Evolutionary conservation across 2,329 filamentous ascomycete genomes (phyloP).

Genomic region (Tolypocladium tundrense): DNA sequence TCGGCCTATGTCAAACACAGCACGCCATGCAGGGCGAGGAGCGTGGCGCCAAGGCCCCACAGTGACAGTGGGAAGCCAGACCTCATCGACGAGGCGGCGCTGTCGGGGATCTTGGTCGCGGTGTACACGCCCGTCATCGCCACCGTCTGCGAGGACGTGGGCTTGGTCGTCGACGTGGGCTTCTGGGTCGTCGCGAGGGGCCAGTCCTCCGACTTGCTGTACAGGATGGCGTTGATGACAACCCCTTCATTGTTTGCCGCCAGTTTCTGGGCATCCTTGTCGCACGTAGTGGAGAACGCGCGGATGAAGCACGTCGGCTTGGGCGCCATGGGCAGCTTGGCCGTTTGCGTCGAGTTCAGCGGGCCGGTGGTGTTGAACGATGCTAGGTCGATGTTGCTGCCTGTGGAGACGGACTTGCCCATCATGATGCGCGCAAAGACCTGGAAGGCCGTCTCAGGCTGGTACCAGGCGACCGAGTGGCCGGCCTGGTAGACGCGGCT

Average conservation of each 20-base stretch:
- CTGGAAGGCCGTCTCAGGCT: constrained; percentile 48
- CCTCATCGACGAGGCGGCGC: background rate
- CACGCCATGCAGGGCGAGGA: background rate
- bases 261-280: constrained; percentile 37
- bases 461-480: constrained; percentile 51
- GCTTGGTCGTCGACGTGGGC: constrained; percentile 10
- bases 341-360: constrained; percentile 44
- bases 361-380: constrained; percentile 48
- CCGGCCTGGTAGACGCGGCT: constrained; percentile 57
- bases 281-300: constrained; percentile 35
- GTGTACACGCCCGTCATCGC: constrained; percentile 23
- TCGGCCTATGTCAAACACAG: background rate
- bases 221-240: constrained; percentile 50
- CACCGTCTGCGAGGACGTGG: constrained; percentile 8
- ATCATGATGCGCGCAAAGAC: constrained; percentile 51
- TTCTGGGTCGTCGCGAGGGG: constrained; percentile 20
- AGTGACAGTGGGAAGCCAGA: background rate
- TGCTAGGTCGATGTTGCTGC: constrained; percentile 38
- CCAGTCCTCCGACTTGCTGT: constrained; percentile 30
- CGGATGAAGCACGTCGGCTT: constrained; percentile 52
- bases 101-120: constrained; percentile 21
- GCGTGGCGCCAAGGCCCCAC: background rate
- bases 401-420: constrained; percentile 44
- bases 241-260: constrained; percentile 41
- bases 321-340: constrained; percentile 36